Evolutionary conservation across 306 rosid species (phyloP), one percentile per base, ranked within the genome.

Genomic region (Rosa multiflora): DNA sequence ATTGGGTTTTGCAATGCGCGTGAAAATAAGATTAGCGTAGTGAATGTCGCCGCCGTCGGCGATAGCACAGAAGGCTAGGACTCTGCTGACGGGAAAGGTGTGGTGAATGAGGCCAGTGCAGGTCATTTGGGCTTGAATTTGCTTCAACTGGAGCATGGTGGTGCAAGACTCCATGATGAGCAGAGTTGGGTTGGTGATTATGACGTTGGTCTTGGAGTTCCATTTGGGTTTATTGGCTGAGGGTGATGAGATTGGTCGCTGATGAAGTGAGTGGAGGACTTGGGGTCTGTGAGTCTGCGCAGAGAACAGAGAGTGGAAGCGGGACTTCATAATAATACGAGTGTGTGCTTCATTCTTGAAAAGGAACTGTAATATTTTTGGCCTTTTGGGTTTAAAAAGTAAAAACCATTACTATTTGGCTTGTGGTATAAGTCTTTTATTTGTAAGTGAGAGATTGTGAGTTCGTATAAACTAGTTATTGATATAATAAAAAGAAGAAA

Each of bases 121-220:
- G 23, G 89, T 93, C 97, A 91, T 89, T 73, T 79, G 94, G 9
- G 91, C 97, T 83, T 93, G 97, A 72, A 93, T 91, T 82, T 93
- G 94, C 86, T 66, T 86, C 77, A 93, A 56, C 56, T 93, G 87
- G 35, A 18, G 78, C 97, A 92, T 90, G 70, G 78, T 81, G 61
- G 94, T 79, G 85, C 98, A 93, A 17, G 91, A 88, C 78, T 93
- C 97, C 85, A 90, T 61, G 32, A 74, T 55, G 3, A 89, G 18
- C 5, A 93, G 88, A 26, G 77, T 83, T 78, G 97, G 97, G 89
- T 90, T 79, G 14, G 96, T 85, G 76, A 92, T 89, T 5, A 89
- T 55, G 0, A 90, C 91, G 52, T 81, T 89, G 84, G 89, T 87
- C 62, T 80, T 81, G 40, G 98, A 90, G 59, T 88, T 91, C 98